phyloP scores from a whole-genome alignment of 306 rosid genomes.

The Morella rubra region DNA sequence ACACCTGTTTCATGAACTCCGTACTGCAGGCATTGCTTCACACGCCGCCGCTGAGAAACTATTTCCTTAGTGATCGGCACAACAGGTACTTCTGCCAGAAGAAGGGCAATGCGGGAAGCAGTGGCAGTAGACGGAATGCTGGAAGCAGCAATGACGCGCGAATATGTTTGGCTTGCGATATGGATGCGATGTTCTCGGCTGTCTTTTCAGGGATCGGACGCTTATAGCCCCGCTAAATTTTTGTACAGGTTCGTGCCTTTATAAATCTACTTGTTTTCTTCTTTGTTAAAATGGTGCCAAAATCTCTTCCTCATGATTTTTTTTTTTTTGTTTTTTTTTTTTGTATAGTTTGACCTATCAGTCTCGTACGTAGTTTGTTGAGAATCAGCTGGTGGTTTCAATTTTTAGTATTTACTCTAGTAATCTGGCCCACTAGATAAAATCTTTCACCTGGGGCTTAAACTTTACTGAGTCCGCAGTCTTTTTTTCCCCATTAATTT shows the following conservation, averaged over 20 bases:
- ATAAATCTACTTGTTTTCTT: neutral
- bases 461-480: neutral
- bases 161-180: conserved; percentile 82
- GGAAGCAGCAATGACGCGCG: conserved; percentile 31
- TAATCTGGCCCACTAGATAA: neutral
- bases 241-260: conserved; percentile 62
- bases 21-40: conserved; percentile 91
- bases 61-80: conserved; percentile 82
- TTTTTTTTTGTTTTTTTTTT: neutral
- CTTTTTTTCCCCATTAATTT: neutral
- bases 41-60: conserved; percentile 87
- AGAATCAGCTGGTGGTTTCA: neutral
- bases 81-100: conserved; percentile 79
- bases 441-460: neutral
- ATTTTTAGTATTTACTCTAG: neutral
- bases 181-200: conserved; percentile 78
- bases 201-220: conserved; percentile 70
- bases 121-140: conserved; percentile 26
- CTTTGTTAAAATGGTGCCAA: neutral
- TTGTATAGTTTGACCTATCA: neutral
- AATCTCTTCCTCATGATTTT: neutral
- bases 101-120: conserved; percentile 26
- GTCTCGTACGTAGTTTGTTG: too few species aligned
- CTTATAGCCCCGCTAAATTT: conserved; percentile 93
- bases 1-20: conserved; percentile 93